phyloP scores from a whole-genome alignment of 805 yeast species.

The Yarrowia yakushimensis region DNA sequence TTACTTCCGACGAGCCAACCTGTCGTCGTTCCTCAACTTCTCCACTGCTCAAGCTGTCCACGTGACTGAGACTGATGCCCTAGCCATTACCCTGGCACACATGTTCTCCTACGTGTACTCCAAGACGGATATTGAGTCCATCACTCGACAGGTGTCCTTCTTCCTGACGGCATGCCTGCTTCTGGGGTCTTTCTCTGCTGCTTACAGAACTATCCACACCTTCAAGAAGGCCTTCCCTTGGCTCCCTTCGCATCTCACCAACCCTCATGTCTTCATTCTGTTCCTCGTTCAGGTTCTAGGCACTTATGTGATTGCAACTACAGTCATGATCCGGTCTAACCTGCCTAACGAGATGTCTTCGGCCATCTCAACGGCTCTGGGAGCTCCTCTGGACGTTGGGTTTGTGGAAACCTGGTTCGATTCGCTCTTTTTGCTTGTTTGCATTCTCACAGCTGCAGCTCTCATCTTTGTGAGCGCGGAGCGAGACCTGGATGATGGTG shows the following conservation, averaged over 20 bases:
- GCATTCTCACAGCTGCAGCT: slow-evolving; percentile 29
- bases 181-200: slow-evolving; percentile 39
- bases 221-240: slow-evolving; percentile 36
- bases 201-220: slow-evolving; percentile 38
- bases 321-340: slow-evolving; percentile 42
- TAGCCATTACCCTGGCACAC: slow-evolving; percentile 33
- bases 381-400: slow-evolving; percentile 40
- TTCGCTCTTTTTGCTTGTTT: slow-evolving; percentile 36
- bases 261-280: slow-evolving; percentile 30
- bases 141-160: slow-evolving; percentile 43
- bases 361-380: slow-evolving; percentile 42
- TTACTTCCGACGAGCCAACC: slow-evolving; percentile 22
- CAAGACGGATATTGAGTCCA: slow-evolving; percentile 35
- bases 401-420: slow-evolving; percentile 43
- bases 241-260: slow-evolving; percentile 12
- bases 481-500: slow-evolving; percentile 28
- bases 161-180: slow-evolving; percentile 41
- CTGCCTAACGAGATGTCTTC: slow-evolving; percentile 41
- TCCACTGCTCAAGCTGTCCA: neutral
- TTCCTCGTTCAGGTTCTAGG: slow-evolving; percentile 40
- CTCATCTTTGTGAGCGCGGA: slow-evolving; percentile 25
- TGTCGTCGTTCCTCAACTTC: slow-evolving; percentile 2
- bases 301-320: slow-evolving; percentile 42
- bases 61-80: slow-evolving; percentile 30
- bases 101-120: slow-evolving; percentile 27